Percentiles rank a stretch among this genome's conserved stretches.
Evolutionary conservation across 2,329 filamentous ascomycete genomes (phyloP).

Genomic region (Penicillium sp.): DNA sequence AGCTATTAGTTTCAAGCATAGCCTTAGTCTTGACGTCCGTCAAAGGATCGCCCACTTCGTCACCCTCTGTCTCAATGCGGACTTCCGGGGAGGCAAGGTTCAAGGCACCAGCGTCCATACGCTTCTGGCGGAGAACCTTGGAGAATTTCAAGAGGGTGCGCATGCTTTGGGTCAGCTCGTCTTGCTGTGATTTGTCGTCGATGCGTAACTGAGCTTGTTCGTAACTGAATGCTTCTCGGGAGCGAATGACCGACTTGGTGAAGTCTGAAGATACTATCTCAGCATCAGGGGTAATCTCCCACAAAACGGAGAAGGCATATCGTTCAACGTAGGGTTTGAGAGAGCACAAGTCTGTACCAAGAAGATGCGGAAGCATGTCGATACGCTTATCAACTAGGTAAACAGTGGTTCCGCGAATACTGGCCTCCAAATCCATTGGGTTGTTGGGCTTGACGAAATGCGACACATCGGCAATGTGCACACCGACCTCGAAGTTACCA

Average conservation of each 20-base stretch:
- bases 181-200: slow-evolving; percentile 81
- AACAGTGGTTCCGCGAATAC: slow-evolving; percentile 89
- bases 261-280: slow-evolving; percentile 83
- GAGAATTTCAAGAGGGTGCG: slow-evolving; percentile 81
- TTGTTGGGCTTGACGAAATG: slow-evolving; percentile 97
- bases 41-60: slow-evolving; percentile 92
- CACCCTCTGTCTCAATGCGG: slow-evolving; percentile 89
- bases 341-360: slow-evolving; percentile 94
- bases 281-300: slow-evolving; percentile 84
- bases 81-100: slow-evolving; percentile 98
- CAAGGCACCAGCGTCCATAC: slow-evolving; percentile 91
- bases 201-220: slow-evolving; percentile 93
- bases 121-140: slow-evolving; percentile 89
- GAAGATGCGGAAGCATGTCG: slow-evolving; percentile 95
- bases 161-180: slow-evolving; percentile 88
- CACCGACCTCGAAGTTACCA: slow-evolving; percentile 92
- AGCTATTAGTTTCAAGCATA: slow-evolving; percentile 89
- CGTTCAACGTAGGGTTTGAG: slow-evolving; percentile 97
- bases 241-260: slow-evolving; percentile 97
- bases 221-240: slow-evolving; percentile 95
- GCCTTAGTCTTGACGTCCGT: slow-evolving; percentile 90
- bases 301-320: slow-evolving; percentile 78
- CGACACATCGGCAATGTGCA: slow-evolving; percentile 99
- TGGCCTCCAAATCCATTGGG: slow-evolving; percentile 94
- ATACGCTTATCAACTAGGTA: slow-evolving; percentile 99